Base-by-base conservation (phyloP, 345 rosid genomes). In the Viola odorata region DNA sequence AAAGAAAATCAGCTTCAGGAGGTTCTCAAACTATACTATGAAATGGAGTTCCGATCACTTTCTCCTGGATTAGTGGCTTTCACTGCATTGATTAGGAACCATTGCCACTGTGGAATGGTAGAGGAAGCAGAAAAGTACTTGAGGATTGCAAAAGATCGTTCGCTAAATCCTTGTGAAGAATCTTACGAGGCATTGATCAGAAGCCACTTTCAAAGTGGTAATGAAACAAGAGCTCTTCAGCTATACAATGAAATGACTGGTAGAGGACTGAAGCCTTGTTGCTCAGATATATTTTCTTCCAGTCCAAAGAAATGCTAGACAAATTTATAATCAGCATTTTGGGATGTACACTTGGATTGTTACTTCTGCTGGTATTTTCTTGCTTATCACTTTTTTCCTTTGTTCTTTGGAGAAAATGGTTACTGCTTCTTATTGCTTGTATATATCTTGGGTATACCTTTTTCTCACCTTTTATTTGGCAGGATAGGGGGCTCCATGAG, bases 11-110 rank as follows among this genome's bases (percentile, higher is more conserved):
- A 81, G 14, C 44, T 77, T 41, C 80, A 91, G 66, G 86, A 82
- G 73, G 85, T 75, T 42, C 55, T 83, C 15, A 85, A 88, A 74
- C 73, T 91, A 57, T 86, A 78, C 75, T 77, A 76, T 59, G 98
- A 91, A 78, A 83, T 86, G 88, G 84, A 79, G 69, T 76, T 75
- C 51, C 73, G 72, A 41, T 67, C 77, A 39, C 58, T 83, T 14
- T 50, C 74, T 68, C 81, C 84, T 0, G 75, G 84, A 68, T 63
- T 74, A 10, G 8, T 17, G 14, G 75, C 72, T 57, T 79, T 79
- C 12, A 37, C 69, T n/a, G 55, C 85, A 17, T 49, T 91, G 69
- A 72, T 86, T 36, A 39, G 44, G 12, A 71, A 85, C 66, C 76
- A 86, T 13, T 82, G 85, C 58, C 50, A 59, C 23, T 61, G 73